A percentile compares a stretch with the other conserved stretches of the same genome.
Evolutionary conservation across 331 rosid species (phyloP).

Genomic region (Spiraea crenata): DNA sequence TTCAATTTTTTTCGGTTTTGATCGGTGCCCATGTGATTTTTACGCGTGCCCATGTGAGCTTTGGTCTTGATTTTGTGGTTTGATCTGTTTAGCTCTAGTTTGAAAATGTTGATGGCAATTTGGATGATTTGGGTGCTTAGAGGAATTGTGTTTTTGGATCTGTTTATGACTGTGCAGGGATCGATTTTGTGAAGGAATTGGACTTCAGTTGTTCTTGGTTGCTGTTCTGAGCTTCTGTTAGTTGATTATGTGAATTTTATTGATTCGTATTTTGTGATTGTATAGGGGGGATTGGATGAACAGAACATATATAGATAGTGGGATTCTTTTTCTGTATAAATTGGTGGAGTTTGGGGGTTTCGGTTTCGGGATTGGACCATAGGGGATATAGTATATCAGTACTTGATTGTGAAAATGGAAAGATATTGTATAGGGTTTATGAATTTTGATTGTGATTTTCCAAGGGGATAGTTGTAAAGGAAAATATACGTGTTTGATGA

Average conservation of each 20-base stretch:
- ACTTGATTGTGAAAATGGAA: neutral
- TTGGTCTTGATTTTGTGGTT: neutral
- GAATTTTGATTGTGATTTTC: neutral
- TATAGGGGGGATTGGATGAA: conserved; percentile 12
- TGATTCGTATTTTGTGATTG: conserved; percentile 10
- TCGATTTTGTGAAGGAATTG: conserved; percentile 3
- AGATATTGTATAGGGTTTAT: conserved; percentile 20
- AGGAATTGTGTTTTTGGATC: conserved; percentile 14
- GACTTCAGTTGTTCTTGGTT: conserved; percentile 4
- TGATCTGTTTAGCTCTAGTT: conserved; percentile 20
- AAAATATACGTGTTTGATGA: conserved; percentile 13
- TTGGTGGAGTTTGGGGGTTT: conserved; percentile 11
- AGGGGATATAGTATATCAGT: neutral
- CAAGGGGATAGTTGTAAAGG: conserved; percentile 5
- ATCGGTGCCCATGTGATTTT: conserved; percentile 7
- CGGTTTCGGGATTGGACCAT: conserved; percentile 9
- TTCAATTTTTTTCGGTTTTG: conserved; percentile 21
- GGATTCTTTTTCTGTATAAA: conserved; percentile 7
- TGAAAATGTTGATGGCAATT: conserved; percentile 25
- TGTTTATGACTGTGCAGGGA: conserved; percentile 25
- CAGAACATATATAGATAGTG: conserved; percentile 21
- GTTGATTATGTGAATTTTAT: conserved; percentile 24
- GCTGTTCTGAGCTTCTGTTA: conserved; percentile 19
- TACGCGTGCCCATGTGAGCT: conserved; percentile 9
- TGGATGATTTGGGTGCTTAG: conserved; percentile 8